Percentiles rank a stretch among this genome's conserved stretches.
These are phyloP conservation scores for Monosporascus sp. DNA, from an alignment of 2,329 filamentous ascomycete genomes.

Conservation along the genomic window DNA sequence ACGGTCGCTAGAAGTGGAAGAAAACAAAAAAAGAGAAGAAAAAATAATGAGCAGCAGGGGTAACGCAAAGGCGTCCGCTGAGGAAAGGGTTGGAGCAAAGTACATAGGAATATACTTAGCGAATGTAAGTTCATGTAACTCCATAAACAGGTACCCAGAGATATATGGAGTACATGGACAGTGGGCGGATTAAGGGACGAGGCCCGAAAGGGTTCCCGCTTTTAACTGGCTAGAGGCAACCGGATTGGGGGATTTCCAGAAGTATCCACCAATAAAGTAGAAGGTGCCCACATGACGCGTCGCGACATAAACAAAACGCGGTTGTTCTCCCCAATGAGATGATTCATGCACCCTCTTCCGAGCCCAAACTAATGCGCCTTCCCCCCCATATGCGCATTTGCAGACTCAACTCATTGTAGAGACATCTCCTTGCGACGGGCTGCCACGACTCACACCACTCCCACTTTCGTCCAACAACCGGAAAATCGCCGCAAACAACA, in stretches of 20 bases:
- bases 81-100: no score
- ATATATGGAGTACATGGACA: background rate
- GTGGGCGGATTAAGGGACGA: background rate
- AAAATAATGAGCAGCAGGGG: no score
- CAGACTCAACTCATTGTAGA: background rate
- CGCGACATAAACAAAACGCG: slow-evolving; percentile 21
- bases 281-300: slow-evolving; percentile 9
- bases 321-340: slow-evolving; percentile 7
- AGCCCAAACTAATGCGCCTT: slow-evolving; percentile 7
- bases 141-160: background rate
- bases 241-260: background rate
- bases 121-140: no score
- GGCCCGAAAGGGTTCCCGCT: background rate
- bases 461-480: slow-evolving; percentile 13
- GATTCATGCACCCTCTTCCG: slow-evolving; percentile 3
- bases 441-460: background rate
- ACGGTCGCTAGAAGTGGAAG: no score
- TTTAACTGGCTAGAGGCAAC: background rate
- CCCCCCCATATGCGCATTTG: background rate
- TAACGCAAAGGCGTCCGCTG: no score
- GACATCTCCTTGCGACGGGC: background rate
- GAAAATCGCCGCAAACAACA: slow-evolving; percentile 13
- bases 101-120: no score
- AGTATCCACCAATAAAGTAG: background rate
- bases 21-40: no score